Evolutionary conservation across 2,329 filamentous ascomycete genomes (phyloP).

Genomic region (Curvularia sp.): DNA sequence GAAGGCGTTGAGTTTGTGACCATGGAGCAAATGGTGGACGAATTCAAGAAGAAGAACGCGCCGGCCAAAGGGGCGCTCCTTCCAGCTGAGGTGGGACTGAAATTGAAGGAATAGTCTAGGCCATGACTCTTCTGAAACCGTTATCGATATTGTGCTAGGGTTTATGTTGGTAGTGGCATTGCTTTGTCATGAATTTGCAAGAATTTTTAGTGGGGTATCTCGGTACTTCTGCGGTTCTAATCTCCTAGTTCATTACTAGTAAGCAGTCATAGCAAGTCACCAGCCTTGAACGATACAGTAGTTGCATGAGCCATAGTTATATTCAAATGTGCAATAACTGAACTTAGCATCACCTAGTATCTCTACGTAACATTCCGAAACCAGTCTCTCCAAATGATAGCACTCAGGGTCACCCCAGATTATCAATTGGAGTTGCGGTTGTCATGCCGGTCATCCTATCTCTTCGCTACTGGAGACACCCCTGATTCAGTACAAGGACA

Average conservation of each 20-base stretch:
- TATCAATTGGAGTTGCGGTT: background rate
- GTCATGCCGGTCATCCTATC: no score
- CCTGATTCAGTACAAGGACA: background rate
- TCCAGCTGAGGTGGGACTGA: slow-evolving; percentile 64
- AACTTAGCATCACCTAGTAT: background rate
- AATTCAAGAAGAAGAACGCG: slow-evolving; percentile 72
- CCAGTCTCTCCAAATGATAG: background rate
- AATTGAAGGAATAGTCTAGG: slow-evolving; percentile 50
- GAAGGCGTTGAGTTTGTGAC: slow-evolving; percentile 71
- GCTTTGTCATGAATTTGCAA: background rate
- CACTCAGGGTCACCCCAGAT: background rate
- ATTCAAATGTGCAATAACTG: background rate
- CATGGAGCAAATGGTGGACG: slow-evolving; percentile 74
- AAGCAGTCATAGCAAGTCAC: background rate
- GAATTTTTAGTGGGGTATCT: background rate
- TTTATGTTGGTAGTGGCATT: background rate
- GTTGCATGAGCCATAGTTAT: background rate
- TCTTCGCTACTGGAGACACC: background rate
- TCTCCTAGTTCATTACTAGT: background rate
- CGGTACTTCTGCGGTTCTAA: background rate
- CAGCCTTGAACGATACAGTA: background rate
- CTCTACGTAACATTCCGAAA: background rate
- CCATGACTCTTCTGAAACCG: background rate
- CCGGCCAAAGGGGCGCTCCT: slow-evolving; percentile 65
- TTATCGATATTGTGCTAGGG: no score